Evolutionary conservation across 2,329 filamentous ascomycete genomes (phyloP).

Genomic region (Colletotrichum scovillei): DNA sequence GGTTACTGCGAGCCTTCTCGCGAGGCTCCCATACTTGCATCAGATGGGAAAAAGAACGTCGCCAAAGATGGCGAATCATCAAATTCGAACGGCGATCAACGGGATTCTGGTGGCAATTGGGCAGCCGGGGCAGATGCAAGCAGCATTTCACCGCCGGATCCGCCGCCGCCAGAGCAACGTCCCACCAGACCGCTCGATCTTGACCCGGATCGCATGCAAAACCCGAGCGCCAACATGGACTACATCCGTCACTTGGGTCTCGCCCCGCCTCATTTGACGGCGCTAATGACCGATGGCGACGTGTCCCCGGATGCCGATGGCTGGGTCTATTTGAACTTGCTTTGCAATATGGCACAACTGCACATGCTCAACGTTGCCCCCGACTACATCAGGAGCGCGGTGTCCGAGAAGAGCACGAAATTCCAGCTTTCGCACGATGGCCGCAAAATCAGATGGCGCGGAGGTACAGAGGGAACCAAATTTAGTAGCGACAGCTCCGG

Average conservation of each 20-base stretch:
- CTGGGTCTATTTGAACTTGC: slow-evolving; percentile 85
- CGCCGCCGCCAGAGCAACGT: slow-evolving; percentile 72
- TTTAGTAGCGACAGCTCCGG: slow-evolving; percentile 73
- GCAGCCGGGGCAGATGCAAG: slow-evolving; percentile 36
- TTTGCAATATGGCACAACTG: slow-evolving; percentile 84
- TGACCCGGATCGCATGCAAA: slow-evolving; percentile 81
- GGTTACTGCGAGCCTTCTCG: slow-evolving; percentile 49
- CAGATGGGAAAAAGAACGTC: slow-evolving; percentile 51
- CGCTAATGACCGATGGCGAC: slow-evolving; percentile 44
- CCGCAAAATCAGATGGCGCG: slow-evolving; percentile 83
- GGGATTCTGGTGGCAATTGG: slow-evolving; percentile 53
- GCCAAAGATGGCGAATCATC: slow-evolving; percentile 59
- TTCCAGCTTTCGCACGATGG: slow-evolving; percentile 84
- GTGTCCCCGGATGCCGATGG: slow-evolving; percentile 74
- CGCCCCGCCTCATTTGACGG: slow-evolving; percentile 64
- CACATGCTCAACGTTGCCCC: slow-evolving; percentile 87
- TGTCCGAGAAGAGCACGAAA: slow-evolving; percentile 76
- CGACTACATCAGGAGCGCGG: slow-evolving; percentile 79
- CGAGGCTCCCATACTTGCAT: slow-evolving; percentile 61
- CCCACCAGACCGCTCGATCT: slow-evolving; percentile 82
- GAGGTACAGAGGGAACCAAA: slow-evolving; percentile 72
- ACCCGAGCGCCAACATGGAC: slow-evolving; percentile 81
- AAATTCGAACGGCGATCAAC: slow-evolving; percentile 60
- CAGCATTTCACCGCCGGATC: slow-evolving; percentile 54
- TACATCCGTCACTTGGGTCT: slow-evolving; percentile 82